Percentiles rank a stretch among this genome's conserved stretches.
phyloP scores from a whole-genome alignment of 805 yeast genomes.

The Priceomyces medius region DNA sequence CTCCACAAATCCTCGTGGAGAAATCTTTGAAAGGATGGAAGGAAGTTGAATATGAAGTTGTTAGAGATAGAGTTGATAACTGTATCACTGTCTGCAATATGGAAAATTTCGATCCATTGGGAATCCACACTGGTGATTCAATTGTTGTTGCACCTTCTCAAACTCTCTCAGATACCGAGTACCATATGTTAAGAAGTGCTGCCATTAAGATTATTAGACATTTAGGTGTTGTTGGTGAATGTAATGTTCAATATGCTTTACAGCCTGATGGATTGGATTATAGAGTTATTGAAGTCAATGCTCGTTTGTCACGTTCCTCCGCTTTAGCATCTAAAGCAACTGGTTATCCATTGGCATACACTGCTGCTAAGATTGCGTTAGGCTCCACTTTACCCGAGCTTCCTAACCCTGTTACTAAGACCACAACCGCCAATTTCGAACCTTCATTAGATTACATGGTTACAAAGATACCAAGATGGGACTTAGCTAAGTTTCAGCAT shows the following conservation, averaged over 20 bases:
- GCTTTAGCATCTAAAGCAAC: conserved; percentile 98
- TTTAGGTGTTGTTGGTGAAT: conserved; percentile 98
- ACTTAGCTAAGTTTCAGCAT: conserved; percentile 89
- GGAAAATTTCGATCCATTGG: conserved; percentile 98
- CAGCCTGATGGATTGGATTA: conserved; percentile 95
- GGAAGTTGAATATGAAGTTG: conserved; percentile 98
- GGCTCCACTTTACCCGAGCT: conserved; percentile 93
- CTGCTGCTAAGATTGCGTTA: conserved; percentile 95
- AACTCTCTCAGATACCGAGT: conserved; percentile 94
- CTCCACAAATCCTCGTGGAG: conserved; percentile 96
- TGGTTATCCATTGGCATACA: conserved; percentile 97
- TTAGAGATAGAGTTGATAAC: conserved; percentile 92
- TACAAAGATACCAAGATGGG: conserved; percentile 98
- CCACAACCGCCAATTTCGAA: conserved; percentile 94
- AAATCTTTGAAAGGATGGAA: conserved; percentile 98
- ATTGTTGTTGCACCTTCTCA: conserved; percentile 99
- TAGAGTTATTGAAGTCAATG: conserved; percentile 96
- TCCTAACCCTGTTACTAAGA: conserved; percentile 94
- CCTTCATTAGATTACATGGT: conserved; percentile 97
- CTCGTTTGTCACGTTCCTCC: conserved; percentile 93
- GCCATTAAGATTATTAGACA: conserved; percentile 97
- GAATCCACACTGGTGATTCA: conserved; percentile 98
- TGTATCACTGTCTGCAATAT: conserved; percentile 98
- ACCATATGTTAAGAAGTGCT: conserved; percentile 95
- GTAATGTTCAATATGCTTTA: conserved; percentile 95